Conservation (phyloP, 495 filamentous ascomycete genomes). For the Niebla homalea region DNA sequence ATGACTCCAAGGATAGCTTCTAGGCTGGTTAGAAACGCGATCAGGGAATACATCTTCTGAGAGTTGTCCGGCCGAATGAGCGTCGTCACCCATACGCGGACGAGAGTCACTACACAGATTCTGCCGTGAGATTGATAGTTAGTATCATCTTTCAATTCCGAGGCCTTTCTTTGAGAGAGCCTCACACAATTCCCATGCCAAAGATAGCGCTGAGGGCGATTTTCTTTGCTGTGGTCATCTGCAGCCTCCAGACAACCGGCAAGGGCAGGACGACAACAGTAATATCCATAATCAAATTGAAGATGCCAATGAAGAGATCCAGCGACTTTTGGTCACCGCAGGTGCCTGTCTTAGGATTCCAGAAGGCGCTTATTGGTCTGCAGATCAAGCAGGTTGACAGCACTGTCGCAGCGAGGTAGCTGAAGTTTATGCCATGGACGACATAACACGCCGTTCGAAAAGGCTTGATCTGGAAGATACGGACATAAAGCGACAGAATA, state of each 20-base stretch:
- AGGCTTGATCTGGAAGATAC: slow-evolving; percentile 23
- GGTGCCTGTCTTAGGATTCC: slow-evolving; percentile 17
- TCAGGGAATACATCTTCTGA: slow-evolving; percentile 5
- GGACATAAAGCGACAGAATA: slow-evolving; percentile 31
- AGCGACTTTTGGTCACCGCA: slow-evolving; percentile 22
- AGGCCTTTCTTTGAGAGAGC: neutral
- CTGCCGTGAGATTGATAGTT: neutral
- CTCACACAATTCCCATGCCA: slow-evolving; percentile 13
- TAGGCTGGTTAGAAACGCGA: slow-evolving; percentile 9
- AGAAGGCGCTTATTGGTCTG: slow-evolving; percentile 20
- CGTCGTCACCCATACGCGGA: slow-evolving; percentile 1
- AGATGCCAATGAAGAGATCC: slow-evolving; percentile 21
- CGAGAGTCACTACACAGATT: slow-evolving; percentile 9
- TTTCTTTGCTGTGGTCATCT: slow-evolving; percentile 26
- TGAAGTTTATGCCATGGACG: slow-evolving; percentile 12
- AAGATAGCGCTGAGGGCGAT: slow-evolving; percentile 14
- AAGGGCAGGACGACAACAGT: slow-evolving; percentile 29
- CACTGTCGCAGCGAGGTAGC: slow-evolving; percentile 10
- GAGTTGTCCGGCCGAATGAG: slow-evolving; percentile 4
- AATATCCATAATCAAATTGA: slow-evolving; percentile 25
- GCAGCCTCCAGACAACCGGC: slow-evolving; percentile 30
- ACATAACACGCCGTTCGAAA: slow-evolving; percentile 24
- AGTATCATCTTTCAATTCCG: neutral
- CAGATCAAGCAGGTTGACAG: slow-evolving; percentile 24
- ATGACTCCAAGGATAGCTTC: slow-evolving; percentile 13